A percentile compares a stretch with the other conserved stretches of the same genome.
phyloP scores from a whole-genome alignment of 1,284 basidiomycete genomes.

The Coriolopsis trogii region DNA sequence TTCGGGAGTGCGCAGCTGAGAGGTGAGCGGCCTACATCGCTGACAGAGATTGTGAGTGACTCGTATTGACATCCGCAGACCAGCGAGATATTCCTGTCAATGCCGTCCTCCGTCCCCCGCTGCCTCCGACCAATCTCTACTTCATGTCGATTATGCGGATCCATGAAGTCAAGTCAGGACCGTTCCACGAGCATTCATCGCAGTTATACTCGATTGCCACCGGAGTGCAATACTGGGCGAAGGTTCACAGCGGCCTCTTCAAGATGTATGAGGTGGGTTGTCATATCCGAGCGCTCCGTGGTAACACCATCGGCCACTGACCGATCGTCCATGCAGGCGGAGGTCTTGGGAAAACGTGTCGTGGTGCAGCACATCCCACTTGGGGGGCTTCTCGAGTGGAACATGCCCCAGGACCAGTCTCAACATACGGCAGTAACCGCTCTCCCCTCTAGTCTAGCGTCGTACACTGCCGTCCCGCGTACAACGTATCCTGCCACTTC shows the following conservation, averaged over 20 bases:
- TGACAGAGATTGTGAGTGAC: neutral
- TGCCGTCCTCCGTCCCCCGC: constrained; percentile 53
- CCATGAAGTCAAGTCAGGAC: constrained; percentile 80
- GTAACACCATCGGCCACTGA: too few species aligned
- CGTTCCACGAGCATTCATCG: constrained; percentile 93
- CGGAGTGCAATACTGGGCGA: constrained; percentile 86
- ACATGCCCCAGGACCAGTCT: constrained; percentile 23
- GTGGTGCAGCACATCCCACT: constrained; percentile 95
- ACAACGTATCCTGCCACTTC: too few species aligned
- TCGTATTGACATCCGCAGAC: constrained; percentile 42
- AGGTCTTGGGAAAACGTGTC: constrained; percentile 94
- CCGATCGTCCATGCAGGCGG: constrained; percentile 55
- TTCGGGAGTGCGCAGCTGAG: constrained; percentile 92
- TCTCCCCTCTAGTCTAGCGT: too few species aligned
- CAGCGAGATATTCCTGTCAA: constrained; percentile 61
- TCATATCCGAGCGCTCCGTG: neutral
- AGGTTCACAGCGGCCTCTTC: constrained; percentile 87
- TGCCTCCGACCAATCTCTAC: constrained; percentile 73
- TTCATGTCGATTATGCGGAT: constrained; percentile 83
- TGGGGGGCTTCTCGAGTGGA: constrained; percentile 79
- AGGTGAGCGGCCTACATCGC: constrained; percentile 44
- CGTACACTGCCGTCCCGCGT: constrained; percentile 1
- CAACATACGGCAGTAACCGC: too few species aligned
- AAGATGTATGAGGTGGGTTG: constrained; percentile 90
- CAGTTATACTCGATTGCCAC: constrained; percentile 86